Evolutionary conservation across 1,284 basidiomycete genomes (phyloP), one percentile per base, ranked within the genome.

Genomic region (Sphagnurus paluster): DNA sequence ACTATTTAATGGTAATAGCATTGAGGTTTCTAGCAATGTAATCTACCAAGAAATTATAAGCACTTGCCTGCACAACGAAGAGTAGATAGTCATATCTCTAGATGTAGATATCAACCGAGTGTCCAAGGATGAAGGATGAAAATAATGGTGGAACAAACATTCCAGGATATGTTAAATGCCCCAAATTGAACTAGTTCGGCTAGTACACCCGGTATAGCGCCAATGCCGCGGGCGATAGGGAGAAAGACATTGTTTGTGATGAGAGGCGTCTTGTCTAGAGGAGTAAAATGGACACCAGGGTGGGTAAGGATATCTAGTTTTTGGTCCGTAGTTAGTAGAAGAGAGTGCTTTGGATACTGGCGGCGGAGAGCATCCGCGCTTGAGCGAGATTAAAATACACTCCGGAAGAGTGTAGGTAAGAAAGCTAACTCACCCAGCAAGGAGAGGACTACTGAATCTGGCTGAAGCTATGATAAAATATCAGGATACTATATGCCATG

Each of bases 311-410:
- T 52, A 52, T 75, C 68, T 50, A 80, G 57, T 23, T 64, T 60
- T 42, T 52, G 63, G 50, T 82, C 79, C 13, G 65, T 59, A 2
- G 81, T 76, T 49, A 77, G 65, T 4, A 85, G 72, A 21, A 88
- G 54, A 19, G 81, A 79, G 55, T 85, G 72, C 4, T 76, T 71
- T 2, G 86, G 83, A 59, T 87, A 81, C 9, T 82, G 52, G 54
- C 72, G 74, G 35, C 73, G 75, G 35, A 88, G 67, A 20, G 70
- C 62, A 46, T 79, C 67, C 10, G 72, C 70, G n/a, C 82, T 38
- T 29, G 36, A 41, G 30, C 37, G 3, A 21, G 10, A 19, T 43
- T 13, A 36, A 30, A 8, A 26, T 8, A 25, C 14, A 28, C 19
- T 13, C 42, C 35, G 24, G 44, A 35, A 7, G 51, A n/a, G 13